Base-by-base conservation (phyloP, 2,329 filamentous ascomycete species). In the Hymenoscyphus repandus region DNA sequence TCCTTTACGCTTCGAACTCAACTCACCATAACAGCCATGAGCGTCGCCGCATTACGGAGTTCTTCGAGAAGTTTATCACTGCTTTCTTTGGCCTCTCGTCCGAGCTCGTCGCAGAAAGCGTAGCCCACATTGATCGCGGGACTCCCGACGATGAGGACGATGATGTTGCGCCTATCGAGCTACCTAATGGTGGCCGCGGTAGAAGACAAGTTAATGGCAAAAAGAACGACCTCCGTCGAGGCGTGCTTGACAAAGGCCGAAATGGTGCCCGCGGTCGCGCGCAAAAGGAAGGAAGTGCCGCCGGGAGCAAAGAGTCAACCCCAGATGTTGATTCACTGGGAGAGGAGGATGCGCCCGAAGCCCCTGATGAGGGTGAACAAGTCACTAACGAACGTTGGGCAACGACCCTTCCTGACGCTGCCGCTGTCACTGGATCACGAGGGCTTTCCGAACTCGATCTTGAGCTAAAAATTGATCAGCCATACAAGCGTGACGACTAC, bases 291-390 rank as follows among this genome's bases (percentile, higher is more conserved):
- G 88, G 86, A 55, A 92, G 86, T n/a, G 81, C 81, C 1, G 85
- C 86, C 20, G 84, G 80, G 12, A 96, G 89, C 71, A 90, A 95
- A 63, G 90, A 93, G 61, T 90, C 87, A 0, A 96, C 91, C 0
- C 92, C 93, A 0, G 91, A 95, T 62, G 80, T 85, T 18, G 81
- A 75, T n/a, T 91, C 87, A 1, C 81, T 80, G 27, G 85, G 80
- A 48, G 88, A 93, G 60, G 88, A 92, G 55, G 89, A 93, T 32
- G 82, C 83, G 72, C 75, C 73, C 5, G 83, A 85, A 58, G 78
- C 71, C 2, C 72, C 74, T 9, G 76, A 87, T 47, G 77, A 87
- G 55, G 72, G 79, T 53, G 72, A 85, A 46, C 86, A 90, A 66
- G 76, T 79, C 31, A 77, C 79, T 2, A 80, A 81, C 65, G 79